phyloP scores from a whole-genome alignment of 139 green algal genomes.

The Chlamydomonas schloesseri region DNA sequence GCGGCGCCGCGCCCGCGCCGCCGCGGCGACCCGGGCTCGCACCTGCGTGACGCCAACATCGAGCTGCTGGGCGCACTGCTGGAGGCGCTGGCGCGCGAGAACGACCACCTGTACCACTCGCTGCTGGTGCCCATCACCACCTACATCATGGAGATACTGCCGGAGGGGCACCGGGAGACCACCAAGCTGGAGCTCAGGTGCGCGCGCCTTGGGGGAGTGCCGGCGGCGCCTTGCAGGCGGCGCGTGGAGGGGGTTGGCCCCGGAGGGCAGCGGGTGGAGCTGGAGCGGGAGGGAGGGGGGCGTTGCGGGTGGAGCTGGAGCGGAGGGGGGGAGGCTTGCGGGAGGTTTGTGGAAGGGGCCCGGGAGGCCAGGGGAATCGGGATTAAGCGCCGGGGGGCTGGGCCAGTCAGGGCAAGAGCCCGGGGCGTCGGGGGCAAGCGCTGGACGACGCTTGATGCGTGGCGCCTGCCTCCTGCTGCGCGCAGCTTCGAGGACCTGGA shows the following conservation, averaged over 20 bases:
- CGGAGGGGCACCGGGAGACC: slow-evolving; percentile 65
- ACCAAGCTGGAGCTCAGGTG: slow-evolving; percentile 51
- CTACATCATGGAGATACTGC: slow-evolving; percentile 79
- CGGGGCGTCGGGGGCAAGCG: no score
- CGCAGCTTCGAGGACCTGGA: slow-evolving; percentile 88
- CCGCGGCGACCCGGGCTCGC: slow-evolving; percentile 29
- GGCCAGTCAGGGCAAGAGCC: no score
- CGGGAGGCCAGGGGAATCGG: no score
- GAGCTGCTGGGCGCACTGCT: slow-evolving; percentile 84
- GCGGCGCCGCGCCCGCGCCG: background rate
- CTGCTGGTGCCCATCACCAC: slow-evolving; percentile 75
- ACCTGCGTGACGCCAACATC: slow-evolving; percentile 76
- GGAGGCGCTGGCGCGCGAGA: slow-evolving; percentile 80
- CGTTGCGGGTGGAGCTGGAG: no score
- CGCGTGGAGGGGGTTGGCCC: no score
- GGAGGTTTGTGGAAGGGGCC: no score
- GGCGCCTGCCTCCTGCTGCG: no score
- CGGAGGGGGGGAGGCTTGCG: no score
- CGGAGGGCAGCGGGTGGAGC: no score
- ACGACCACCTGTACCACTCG: slow-evolving; percentile 81
- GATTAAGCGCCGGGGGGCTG: no score
- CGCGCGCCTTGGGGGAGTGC: background rate
- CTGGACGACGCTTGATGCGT: no score
- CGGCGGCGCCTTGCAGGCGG: no score
- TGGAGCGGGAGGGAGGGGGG: background rate